These are phyloP conservation scores for Pyracantha coccinea DNA, from an alignment of 331 rosid genomes.

Conservation along the genomic window DNA sequence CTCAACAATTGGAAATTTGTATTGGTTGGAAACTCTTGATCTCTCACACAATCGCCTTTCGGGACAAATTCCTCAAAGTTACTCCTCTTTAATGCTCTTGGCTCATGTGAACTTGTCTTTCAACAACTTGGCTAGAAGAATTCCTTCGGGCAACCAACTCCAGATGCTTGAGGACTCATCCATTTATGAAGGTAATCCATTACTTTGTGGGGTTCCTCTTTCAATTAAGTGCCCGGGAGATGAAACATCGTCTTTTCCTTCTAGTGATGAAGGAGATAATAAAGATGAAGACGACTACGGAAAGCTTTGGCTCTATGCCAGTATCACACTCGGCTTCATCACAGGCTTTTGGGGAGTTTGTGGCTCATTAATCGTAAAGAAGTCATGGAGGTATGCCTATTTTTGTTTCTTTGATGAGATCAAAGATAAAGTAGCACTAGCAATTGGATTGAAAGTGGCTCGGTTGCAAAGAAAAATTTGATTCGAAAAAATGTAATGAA, in stretches of 20 bases:
- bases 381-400: constrained; percentile 11
- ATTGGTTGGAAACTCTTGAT: background rate
- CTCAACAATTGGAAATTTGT: background rate
- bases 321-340: background rate
- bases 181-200: background rate
- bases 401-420: background rate
- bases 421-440: background rate
- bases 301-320: background rate
- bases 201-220: background rate
- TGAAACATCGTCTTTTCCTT: background rate
- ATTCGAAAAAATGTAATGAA: background rate
- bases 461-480: background rate
- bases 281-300: background rate
- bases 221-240: background rate
- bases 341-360: constrained; percentile 10
- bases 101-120: background rate
- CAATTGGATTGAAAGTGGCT: background rate
- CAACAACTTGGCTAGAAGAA: background rate
- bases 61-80: background rate
- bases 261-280: background rate
- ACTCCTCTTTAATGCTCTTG: background rate
- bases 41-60: background rate
- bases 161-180: background rate
- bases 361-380: background rate
- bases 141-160: background rate